Conservation (phyloP, 2,329 filamentous ascomycete genomes). For the Aspergillus sp. region DNA sequence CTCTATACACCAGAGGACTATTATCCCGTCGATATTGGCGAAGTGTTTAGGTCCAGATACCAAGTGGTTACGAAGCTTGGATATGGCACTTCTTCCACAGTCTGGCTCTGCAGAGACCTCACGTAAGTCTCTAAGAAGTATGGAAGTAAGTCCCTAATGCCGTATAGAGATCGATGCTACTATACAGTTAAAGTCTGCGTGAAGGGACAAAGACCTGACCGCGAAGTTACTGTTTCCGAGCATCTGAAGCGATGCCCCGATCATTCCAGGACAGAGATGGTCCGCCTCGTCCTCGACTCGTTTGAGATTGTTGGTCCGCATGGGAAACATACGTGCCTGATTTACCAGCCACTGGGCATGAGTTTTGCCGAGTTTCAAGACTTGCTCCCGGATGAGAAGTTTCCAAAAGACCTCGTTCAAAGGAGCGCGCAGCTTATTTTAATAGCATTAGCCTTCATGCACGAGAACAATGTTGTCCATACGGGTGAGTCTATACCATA, state of each 20-base stretch:
- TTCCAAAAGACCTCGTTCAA: slow-evolving; percentile 17
- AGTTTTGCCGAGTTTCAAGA: slow-evolving; percentile 18
- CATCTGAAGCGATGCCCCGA: slow-evolving; percentile 14
- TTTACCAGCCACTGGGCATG: slow-evolving; percentile 24
- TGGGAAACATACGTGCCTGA: slow-evolving; percentile 22
- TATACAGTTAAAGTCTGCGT: slow-evolving; percentile 12
- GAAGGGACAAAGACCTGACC: slow-evolving; percentile 6
- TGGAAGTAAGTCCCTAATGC: neutral
- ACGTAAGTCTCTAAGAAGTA: slow-evolving; percentile 6
- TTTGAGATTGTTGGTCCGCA: slow-evolving; percentile 26
- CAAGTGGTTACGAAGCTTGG: slow-evolving; percentile 23
- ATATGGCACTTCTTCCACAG: slow-evolving; percentile 22
- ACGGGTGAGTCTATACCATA: slow-evolving; percentile 17
- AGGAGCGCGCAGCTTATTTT: slow-evolving; percentile 19
- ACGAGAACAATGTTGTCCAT: slow-evolving; percentile 24
- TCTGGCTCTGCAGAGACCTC: slow-evolving; percentile 22
- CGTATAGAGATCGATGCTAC: slow-evolving; percentile 3
- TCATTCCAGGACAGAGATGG: slow-evolving; percentile 16
- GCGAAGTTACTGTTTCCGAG: slow-evolving; percentile 21
- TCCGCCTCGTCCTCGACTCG: slow-evolving; percentile 27
- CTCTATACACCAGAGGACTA: slow-evolving; percentile 11
- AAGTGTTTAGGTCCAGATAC: slow-evolving; percentile 17
- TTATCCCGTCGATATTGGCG: slow-evolving; percentile 14
- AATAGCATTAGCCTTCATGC: slow-evolving; percentile 23
- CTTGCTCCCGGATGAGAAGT: slow-evolving; percentile 9